These are phyloP conservation scores for Inonotus hispidus DNA, from an alignment of 1,284 basidiomycete genomes.

Conservation along the genomic window DNA sequence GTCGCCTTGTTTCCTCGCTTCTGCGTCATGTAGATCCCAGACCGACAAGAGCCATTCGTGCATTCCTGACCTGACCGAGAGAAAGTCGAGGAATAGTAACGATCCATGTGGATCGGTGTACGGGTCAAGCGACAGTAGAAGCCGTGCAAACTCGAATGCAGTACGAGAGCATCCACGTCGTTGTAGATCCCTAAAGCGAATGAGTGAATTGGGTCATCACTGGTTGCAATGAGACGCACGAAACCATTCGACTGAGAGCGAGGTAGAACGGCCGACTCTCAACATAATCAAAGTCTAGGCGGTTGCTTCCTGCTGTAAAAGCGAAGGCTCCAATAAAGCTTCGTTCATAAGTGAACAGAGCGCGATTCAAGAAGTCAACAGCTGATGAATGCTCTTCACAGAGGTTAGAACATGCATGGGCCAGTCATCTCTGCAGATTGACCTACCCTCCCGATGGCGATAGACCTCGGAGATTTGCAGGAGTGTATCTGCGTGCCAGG, in stretches of 20 bases:
- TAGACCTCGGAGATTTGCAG: conserved; percentile 84
- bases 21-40: conserved; percentile 41
- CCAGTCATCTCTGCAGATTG: background rate
- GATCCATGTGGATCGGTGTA: conserved; percentile 82
- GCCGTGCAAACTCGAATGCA: conserved; percentile 82
- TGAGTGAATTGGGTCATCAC: background rate
- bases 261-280: conserved; percentile 86
- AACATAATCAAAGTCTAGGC: conserved; percentile 81
- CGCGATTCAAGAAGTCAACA: conserved; percentile 80
- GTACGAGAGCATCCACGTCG: conserved; percentile 85
- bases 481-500: conserved; percentile 89
- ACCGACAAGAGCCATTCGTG: conserved; percentile 73
- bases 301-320: conserved; percentile 70
- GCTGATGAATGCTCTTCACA: conserved; percentile 72
- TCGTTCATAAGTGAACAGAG: conserved; percentile 85
- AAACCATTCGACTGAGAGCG: conserved; percentile 72
- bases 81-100: conserved; percentile 77
- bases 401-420: background rate
- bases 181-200: conserved; percentile 59
- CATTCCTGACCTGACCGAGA: conserved; percentile 79
- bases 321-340: conserved; percentile 81
- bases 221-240: conserved; percentile 39
- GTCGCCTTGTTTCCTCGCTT: conserved; percentile 26
- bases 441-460: conserved; percentile 74
- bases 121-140: conserved; percentile 79